Base-by-base conservation (phyloP, 2,329 filamentous ascomycete genomes). In the Scedosporium aurantiacum region DNA sequence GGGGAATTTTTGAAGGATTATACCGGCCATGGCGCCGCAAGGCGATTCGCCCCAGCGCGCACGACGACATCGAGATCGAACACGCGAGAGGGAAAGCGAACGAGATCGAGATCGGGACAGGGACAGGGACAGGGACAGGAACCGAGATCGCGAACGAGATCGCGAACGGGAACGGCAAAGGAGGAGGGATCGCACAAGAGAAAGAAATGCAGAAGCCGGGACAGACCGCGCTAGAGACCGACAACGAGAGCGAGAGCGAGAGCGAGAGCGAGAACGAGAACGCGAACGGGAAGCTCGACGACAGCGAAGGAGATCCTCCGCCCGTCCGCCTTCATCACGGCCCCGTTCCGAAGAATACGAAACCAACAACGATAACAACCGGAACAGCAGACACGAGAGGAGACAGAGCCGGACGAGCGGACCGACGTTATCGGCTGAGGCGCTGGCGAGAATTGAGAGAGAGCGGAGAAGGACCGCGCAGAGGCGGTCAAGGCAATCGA, bases 391-490 rank as follows among this genome's bases (percentile, higher is more conserved):
- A 41, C 54, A 54, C 63, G 66, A 54, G 66, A 58, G 18, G 70
- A 68, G 23, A 63, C 66, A 57, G 64, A 59, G 25, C 41, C 63
- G 52, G 41, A 58, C 41, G 25, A 58, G 66, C 5, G 66, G 67
- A 25, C 66, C 68, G 4, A 70, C 68, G 43, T 69, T 80, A 27
- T 80, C 78, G 4, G 70, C 74, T 2, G 82, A 84, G 66, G 84
- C 87, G 4, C 73, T 92, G 57, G 86, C 85, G 12, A 83, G 85
- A 68, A 72, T 92, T 56, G 81, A 90, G 66, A 78, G 82, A 58
- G 74, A 82, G 60, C 86, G 89, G 71, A 68, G 71, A 25, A 70
- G 71, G 77, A 80, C 27, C 80, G 83, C 64, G 77, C 76, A 45
- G 77, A 78, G 60, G 71, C 75, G 50, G 60, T 57, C 55, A 72